Percentiles rank a stretch among this genome's conserved stretches.
These are phyloP conservation scores for Cryptococcus sp. DNA, from an alignment of 1,284 basidiomycete species.

Conservation along the genomic window DNA sequence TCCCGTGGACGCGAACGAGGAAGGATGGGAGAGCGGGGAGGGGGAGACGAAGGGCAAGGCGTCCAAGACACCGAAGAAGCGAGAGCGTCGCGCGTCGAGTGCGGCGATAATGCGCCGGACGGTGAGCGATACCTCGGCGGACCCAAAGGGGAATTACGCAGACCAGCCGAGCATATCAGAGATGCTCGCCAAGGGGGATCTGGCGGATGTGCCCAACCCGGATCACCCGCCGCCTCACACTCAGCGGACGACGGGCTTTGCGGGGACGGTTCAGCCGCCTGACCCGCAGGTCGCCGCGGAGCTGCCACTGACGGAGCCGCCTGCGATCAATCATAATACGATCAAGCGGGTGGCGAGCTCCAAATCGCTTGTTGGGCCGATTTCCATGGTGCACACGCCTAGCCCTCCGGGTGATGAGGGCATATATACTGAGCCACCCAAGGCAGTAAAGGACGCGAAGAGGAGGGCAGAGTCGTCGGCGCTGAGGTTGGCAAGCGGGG, in stretches of 20 bases:
- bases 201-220: conserved; percentile 5
- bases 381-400: conserved; percentile 6
- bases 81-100: neutral
- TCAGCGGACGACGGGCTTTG: conserved; percentile 31
- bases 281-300: conserved; percentile 22
- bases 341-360: conserved; percentile 12
- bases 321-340: conserved; percentile 1
- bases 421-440: neutral
- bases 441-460: neutral
- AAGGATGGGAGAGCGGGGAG: conserved; percentile 35
- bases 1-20: conserved; percentile 21
- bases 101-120: conserved; percentile 26
- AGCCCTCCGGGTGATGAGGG: neutral
- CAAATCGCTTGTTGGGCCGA: conserved; percentile 13
- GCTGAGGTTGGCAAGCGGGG: conserved; percentile 20
- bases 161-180: conserved; percentile 2
- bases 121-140: conserved; percentile 28
- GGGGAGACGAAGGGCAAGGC: conserved; percentile 16
- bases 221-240: conserved; percentile 12
- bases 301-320: conserved; percentile 12
- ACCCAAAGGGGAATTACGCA: neutral
- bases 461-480: neutral
- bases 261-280: conserved; percentile 25
- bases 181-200: neutral
- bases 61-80: conserved; percentile 3